These are phyloP conservation scores for Crithidia thermophila DNA, from an alignment of 208 protist genomes.

Conservation along the genomic window DNA sequence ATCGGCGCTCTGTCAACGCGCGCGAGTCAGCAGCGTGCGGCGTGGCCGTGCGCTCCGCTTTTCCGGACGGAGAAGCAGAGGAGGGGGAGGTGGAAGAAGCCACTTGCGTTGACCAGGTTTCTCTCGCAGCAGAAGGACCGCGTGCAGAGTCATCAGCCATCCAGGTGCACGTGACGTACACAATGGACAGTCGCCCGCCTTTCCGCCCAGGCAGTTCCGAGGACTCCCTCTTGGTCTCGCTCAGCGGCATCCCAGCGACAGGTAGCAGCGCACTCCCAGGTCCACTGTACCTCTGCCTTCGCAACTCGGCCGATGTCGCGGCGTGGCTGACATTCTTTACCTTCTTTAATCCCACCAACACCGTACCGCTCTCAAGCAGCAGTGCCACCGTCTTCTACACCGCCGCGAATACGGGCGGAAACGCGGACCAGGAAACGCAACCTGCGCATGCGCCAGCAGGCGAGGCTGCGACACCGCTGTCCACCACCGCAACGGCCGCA, in stretches of 20 bases:
- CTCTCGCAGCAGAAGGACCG: constrained; percentile 4
- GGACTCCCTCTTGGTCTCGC: constrained; percentile 44
- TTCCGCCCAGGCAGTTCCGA: constrained; percentile 37
- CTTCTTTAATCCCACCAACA: constrained; percentile 37
- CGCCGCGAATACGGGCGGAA: no score
- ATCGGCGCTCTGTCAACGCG: background rate
- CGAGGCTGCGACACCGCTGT: no score
- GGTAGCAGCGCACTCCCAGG: constrained; percentile 16
- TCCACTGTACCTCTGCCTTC: constrained; percentile 19
- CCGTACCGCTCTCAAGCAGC: constrained; percentile 19
- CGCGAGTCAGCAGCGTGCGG: background rate
- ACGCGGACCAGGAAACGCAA: background rate
- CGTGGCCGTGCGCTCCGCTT: constrained; percentile 8
- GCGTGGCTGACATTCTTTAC: constrained; percentile 54
- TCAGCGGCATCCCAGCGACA: constrained; percentile 33
- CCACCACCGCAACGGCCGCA: background rate
- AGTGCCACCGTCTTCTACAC: background rate
- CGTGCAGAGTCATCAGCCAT: constrained; percentile 19
- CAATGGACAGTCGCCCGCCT: constrained; percentile 59
- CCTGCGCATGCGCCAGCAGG: background rate
- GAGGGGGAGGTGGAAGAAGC: background rate
- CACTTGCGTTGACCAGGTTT: background rate
- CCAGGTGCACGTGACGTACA: constrained; percentile 41
- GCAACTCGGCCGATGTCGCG: constrained; percentile 35
- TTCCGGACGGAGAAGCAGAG: constrained; percentile 9